Base-by-base conservation (phyloP, 2,329 filamentous ascomycete genomes). In the Raffaelea arxii region DNA sequence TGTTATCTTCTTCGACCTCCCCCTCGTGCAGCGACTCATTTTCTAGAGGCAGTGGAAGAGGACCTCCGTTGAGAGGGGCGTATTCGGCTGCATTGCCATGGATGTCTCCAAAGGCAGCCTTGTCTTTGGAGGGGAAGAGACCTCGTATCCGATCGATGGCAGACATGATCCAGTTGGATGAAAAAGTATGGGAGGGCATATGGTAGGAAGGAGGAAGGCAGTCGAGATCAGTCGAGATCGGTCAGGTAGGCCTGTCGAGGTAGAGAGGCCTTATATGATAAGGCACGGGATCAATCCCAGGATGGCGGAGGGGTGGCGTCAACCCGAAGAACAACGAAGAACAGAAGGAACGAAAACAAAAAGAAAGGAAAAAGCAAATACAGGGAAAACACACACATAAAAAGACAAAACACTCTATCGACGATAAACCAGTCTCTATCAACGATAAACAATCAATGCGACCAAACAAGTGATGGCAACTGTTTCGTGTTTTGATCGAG, bases 71-170 rank as follows among this genome's bases (percentile, higher is more conserved):
- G 42, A 66, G 51, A 19, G 62, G 63, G 43, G 57, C 59, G 46
- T 66, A 67, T 48, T 62, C 62, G 36, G 56, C 54, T 35, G 55
- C 58, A 11, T 58, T 54, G 49, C n/a, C n/a, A n/a, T n/a, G n/a
- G n/a, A n/a, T n/a, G n/a, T n/a, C n/a, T n/a, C n/a, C n/a, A n/a
- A n/a, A n/a, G n/a, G n/a, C n/a, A n/a, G 58, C 56, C 6, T 43
- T 38, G n/a, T 41, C 43, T 16, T 22, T 25, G 22, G 54, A 51
- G 46, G 50, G 50, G 46, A 70, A 64, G 11, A 68, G 53, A 4
- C 59, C 56, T 44, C 61, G 64, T 46, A 71, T 41, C 47, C 65
- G 62, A 48, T 70, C 65, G 63, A 70, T 67, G 46, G 45, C 46
- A 36, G 47, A 27, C 43, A 27, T 49, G 32, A 16, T 21, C 19